Base-by-base conservation (phyloP, 2,329 filamentous ascomycete species). In the Colletotrichum sp. region DNA sequence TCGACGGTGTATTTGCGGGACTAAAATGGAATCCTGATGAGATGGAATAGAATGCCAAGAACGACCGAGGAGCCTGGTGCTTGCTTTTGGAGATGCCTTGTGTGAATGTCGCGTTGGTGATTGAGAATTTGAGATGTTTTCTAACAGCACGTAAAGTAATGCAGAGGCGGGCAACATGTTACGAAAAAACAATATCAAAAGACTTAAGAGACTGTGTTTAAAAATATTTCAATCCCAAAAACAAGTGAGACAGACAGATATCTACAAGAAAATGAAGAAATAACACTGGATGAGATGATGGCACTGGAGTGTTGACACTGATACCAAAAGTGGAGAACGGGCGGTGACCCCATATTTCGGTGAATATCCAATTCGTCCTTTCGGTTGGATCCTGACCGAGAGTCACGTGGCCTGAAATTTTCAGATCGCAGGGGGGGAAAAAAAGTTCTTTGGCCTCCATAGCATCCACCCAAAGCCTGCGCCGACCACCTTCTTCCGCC, bases 371-470 rank as follows among this genome's bases (percentile, higher is more conserved):
- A 55, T 44, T 28, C 4, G 9, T 10, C 18, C 7, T 7, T 13
- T 15, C 24, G 7, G 67, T 73, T 76, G 70, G 59, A 3, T 16
- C 3, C 9, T 39, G 26, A 74, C 70, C 74, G 59, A n/a, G 0
- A 0, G 12, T 74, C 74, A 76, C 74, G 74, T 76, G 74, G 36
- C 2, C 4, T 15, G 16, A 55, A 74, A 65, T 59, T 16, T 68
- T 62, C 18, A 57, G 13, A 64, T 69, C 57, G 69, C 68, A 55
- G 32, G 34, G 16, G 13, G 7, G 7, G 65, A 73, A 72, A 76
- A 74, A 74, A 74, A 32, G 28, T 69, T 76, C 74, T 76, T 32
- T 32, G 28, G 18, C 8, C 44, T 18, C 24, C 13, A 18, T 60
- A 12, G 64, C 57, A 66, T 24, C 52, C 34, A 59, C n/a, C n/a